Base-by-base conservation (phyloP, 1,139 yeast genomes). In the Blastobotrys capitulatus region DNA sequence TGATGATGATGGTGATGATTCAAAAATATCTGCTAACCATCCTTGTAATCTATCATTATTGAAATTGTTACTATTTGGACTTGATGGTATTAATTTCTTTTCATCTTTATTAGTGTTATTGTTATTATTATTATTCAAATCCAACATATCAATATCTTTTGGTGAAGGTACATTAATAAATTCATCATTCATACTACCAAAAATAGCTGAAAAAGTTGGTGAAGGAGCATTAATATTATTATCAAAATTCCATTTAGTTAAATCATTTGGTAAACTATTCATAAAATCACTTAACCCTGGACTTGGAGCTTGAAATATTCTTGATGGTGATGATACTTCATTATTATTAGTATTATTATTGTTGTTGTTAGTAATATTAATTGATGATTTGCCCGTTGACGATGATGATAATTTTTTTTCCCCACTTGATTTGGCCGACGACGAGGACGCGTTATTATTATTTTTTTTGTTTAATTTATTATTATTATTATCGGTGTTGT, bases 191-290 rank as follows among this genome's bases (percentile, higher is more conserved):
- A 41, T 41, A 2, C 37, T 26, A 6, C 38, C 38, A 5, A 47
- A 47, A n/a, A 47, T 36, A 22, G 39, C 43, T 1, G 50, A 38
- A 29, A 47, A 38, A 10, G 48, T 34, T 10, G 48, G 48, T 12
- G 48, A 45, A 19, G 31, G 42, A 10, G 45, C 36, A 5, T 22
- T 38, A 19, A 13, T 16, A n/a, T n/a, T n/a, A n/a, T n/a, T n/a
- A n/a, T n/a, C n/a, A n/a, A n/a, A n/a, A 15, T 8, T 34, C 41
- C 46, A 35, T 25, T 36, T 43, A 6, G 13, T 20, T 7, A 29
- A 3, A 15, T 41, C 44, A 10, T 3, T 34, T 15, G 45, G 45
- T 15, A 42, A 38, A 27, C 27, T 42, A 22, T 29, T 29, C 38
- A 42, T 25, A 12, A 42, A 42, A 13, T 42, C 45, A 16, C 45